A percentile compares a stretch with the other conserved stretches of the same genome.
These are phyloP conservation scores for Cynanchum wilfordii DNA, from an alignment of 257 asterid genomes.

Conservation along the genomic window DNA sequence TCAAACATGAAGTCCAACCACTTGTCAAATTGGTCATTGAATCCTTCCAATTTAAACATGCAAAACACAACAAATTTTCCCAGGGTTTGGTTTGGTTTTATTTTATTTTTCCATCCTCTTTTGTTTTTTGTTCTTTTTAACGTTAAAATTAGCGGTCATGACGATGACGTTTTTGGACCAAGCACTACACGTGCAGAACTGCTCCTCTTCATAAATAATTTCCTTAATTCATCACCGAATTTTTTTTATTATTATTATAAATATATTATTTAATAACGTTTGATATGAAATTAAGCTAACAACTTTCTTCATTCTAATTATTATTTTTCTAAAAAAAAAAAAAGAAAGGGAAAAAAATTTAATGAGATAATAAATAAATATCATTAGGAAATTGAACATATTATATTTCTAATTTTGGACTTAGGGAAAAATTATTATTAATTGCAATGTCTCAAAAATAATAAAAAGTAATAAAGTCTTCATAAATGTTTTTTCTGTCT, in stretches of 20 bases:
- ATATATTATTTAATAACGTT: no score
- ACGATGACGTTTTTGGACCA: neutral
- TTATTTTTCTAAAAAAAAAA: no score
- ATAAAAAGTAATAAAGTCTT: no score
- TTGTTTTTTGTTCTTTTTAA: neutral
- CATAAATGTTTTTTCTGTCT: no score
- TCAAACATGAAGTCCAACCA: neutral
- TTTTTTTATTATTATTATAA: neutral
- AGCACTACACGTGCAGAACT: neutral
- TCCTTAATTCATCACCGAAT: neutral
- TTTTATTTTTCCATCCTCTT: neutral
- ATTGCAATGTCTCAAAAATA: no score
- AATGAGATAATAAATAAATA: neutral
- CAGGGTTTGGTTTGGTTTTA: neutral
- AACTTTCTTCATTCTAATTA: neutral
- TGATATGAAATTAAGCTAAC: neutral
- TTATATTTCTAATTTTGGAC: no score
- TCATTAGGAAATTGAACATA: no score
- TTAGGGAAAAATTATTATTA: no score
- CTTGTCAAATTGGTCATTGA: neutral
- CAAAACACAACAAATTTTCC: neutral
- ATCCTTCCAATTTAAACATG: neutral
- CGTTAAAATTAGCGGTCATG: neutral
- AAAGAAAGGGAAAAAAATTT: no score
- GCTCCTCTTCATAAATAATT: neutral